Evolutionary conservation across 768 basidiomycete genomes (phyloP).

Genomic region (Lentinula sp.): DNA sequence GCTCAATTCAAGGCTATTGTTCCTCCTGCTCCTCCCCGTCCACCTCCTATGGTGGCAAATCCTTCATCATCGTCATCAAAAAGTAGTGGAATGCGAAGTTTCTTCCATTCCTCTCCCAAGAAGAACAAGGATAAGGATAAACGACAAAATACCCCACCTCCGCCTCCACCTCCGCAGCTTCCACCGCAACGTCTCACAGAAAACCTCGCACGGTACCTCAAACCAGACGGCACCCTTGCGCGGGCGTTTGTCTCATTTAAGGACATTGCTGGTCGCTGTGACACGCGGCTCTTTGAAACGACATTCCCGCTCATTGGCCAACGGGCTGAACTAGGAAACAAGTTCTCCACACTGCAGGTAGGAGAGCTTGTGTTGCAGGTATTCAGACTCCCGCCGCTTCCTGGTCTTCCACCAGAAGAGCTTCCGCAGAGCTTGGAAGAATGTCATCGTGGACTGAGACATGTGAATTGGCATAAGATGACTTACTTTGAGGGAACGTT

Average conservation of each 20-base stretch:
- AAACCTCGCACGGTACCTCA: constrained; percentile 78
- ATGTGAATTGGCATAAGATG: constrained; percentile 91
- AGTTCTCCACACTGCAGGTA: constrained; percentile 61
- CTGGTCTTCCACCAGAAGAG: constrained; percentile 71
- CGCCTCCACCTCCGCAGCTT: constrained; percentile 29
- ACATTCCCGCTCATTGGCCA: constrained; percentile 79
- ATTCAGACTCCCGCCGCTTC: constrained; percentile 83
- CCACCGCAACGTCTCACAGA: constrained; percentile 48
- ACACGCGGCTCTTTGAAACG: constrained; percentile 80
- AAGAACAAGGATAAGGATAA: constrained; percentile 46
- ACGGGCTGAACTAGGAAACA: constrained; percentile 48
- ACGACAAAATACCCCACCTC: constrained; percentile 25
- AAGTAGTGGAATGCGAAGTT: constrained; percentile 63
- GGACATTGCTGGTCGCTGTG: constrained; percentile 77
- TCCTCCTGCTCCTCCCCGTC: constrained; percentile 37
- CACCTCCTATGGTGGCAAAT: constrained; percentile 36
- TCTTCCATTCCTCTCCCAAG: constrained; percentile 74
- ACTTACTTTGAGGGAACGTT: constrained; percentile 90
- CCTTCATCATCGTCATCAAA: constrained; percentile 43
- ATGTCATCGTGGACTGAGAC: constrained; percentile 79
- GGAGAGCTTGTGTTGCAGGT: constrained; percentile 89
- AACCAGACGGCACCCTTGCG: constrained; percentile 82
- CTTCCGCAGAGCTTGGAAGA: constrained; percentile 93
- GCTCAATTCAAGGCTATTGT: constrained; percentile 66
- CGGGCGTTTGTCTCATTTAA: constrained; percentile 87